phyloP scores from a whole-genome alignment of 345 rosid genomes.

The Microthlaspi erraticum region DNA sequence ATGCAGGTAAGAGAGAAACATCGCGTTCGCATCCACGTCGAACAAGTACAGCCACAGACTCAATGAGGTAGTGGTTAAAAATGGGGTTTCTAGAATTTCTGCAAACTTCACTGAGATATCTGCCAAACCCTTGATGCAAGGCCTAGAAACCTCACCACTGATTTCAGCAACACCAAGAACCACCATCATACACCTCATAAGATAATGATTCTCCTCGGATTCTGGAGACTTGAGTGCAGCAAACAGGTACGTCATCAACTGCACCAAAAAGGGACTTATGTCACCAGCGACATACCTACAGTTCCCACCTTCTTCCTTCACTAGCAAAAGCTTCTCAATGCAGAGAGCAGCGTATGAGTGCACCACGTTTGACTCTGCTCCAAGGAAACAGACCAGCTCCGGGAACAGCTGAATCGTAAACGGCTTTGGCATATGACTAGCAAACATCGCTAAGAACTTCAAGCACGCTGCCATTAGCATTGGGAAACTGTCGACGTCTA shows the following conservation, averaged over 20 bases:
- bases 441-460: constrained; percentile 83
- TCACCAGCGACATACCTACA: constrained; percentile 72
- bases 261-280: constrained; percentile 59
- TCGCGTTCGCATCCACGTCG: constrained; percentile 89
- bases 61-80: constrained; percentile 92
- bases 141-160: constrained; percentile 71
- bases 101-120: constrained; percentile 80
- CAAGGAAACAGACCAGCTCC: constrained; percentile 73
- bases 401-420: constrained; percentile 71
- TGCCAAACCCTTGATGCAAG: constrained; percentile 81
- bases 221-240: constrained; percentile 77
- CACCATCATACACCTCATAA: constrained; percentile 97
- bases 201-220: constrained; percentile 94
- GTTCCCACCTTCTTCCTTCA: constrained; percentile 83
- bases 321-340: constrained; percentile 88
- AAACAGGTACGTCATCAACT: constrained; percentile 75
- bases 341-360: constrained; percentile 98
- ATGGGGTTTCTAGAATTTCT: constrained; percentile 89
- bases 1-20: constrained; percentile 65
- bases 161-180: constrained; percentile 87
- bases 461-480: constrained; percentile 96
- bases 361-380: constrained; percentile 85
- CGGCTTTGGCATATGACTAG: constrained; percentile 72
- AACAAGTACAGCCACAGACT: constrained; percentile 94
- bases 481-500: constrained; percentile 72